These are phyloP conservation scores for Peronospora tabacina DNA, from an alignment of 352 stramenopile genomes.

Conservation along the genomic window DNA sequence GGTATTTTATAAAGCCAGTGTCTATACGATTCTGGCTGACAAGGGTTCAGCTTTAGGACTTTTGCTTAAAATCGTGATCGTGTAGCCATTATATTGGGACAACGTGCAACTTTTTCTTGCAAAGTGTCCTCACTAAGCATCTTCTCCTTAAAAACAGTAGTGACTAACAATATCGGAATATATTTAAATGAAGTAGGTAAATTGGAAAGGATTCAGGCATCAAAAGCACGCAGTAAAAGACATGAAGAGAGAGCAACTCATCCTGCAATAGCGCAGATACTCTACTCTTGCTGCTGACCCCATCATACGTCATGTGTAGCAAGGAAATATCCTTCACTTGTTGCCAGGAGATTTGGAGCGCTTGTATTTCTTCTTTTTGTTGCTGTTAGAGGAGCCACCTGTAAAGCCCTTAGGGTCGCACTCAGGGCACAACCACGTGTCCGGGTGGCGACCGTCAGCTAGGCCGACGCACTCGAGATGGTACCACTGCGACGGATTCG, in stretches of 20 bases:
- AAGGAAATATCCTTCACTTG: conserved; percentile 30
- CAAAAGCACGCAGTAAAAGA: conserved; percentile 13
- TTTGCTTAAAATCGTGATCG: conserved; percentile 22
- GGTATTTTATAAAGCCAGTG: conserved; percentile 49
- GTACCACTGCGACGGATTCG: conserved; percentile 85
- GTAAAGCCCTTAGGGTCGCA: conserved; percentile 75
- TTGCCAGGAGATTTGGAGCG: conserved; percentile 71
- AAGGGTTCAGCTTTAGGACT: conserved; percentile 65
- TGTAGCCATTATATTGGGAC: conserved; percentile 10
- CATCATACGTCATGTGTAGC: conserved; percentile 7
- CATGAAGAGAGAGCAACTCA: not conserved
- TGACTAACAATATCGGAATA: conserved; percentile 23
- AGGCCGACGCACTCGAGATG: conserved; percentile 82
- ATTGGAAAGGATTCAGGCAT: conserved; percentile 4
- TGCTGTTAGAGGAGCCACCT: conserved; percentile 48
- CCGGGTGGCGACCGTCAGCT: conserved; percentile 65
- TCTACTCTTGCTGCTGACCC: conserved; percentile 9
- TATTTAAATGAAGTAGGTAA: conserved; percentile 18
- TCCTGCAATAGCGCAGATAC: conserved; percentile 1
- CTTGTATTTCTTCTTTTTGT: conserved; percentile 86
- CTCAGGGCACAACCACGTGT: conserved; percentile 83
- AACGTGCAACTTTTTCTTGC: not conserved
- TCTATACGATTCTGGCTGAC: conserved; percentile 57
- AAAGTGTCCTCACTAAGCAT: not conserved
- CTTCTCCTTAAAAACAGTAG: not conserved